Conservation (phyloP, 2,329 filamentous ascomycete species). For the Rhytidhysteron rufulum region DNA sequence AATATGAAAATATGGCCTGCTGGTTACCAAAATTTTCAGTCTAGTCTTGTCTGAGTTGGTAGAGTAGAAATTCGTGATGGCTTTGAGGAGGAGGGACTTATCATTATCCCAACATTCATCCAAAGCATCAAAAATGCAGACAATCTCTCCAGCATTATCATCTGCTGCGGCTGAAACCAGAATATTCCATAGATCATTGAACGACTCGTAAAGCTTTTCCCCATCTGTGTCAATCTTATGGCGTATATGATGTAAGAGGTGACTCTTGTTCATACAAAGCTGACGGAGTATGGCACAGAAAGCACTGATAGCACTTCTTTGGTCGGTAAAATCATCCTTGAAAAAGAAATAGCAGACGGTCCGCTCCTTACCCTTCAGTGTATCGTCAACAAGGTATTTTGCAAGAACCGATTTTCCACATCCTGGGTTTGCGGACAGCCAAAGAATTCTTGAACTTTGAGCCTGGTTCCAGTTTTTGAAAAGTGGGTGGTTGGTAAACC, state of each 20-base stretch:
- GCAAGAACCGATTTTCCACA: constrained; percentile 41
- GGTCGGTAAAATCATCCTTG: constrained; percentile 32
- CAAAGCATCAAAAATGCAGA: constrained; percentile 22
- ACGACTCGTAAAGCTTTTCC: constrained; percentile 10
- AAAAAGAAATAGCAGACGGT: constrained; percentile 36
- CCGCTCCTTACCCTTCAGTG: constrained; percentile 11
- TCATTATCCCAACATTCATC: constrained; percentile 17
- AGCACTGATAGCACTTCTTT: constrained; percentile 24
- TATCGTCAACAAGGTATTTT: constrained; percentile 30
- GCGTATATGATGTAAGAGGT: constrained; percentile 11
- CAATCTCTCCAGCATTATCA: constrained; percentile 2
- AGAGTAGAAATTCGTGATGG: constrained; percentile 4
- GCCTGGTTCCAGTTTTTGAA: constrained; percentile 24
- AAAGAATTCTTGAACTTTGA: constrained; percentile 25
- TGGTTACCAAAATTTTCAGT: constrained; percentile 19
- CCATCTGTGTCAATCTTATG: constrained; percentile 17
- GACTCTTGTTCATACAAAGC: constrained; percentile 22
- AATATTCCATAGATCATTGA: constrained; percentile 11
- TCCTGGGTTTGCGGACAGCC: constrained; percentile 39
- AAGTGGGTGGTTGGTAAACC: constrained; percentile 24
- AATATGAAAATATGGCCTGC: constrained; percentile 10
- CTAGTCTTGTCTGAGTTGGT: neutral
- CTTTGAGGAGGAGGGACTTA: constrained; percentile 7
- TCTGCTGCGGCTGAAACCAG: constrained; percentile 6
- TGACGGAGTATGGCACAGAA: constrained; percentile 38